Evolutionary conservation across 1,284 basidiomycete genomes (phyloP).

Genomic region (Apiotrichum laibachii): DNA sequence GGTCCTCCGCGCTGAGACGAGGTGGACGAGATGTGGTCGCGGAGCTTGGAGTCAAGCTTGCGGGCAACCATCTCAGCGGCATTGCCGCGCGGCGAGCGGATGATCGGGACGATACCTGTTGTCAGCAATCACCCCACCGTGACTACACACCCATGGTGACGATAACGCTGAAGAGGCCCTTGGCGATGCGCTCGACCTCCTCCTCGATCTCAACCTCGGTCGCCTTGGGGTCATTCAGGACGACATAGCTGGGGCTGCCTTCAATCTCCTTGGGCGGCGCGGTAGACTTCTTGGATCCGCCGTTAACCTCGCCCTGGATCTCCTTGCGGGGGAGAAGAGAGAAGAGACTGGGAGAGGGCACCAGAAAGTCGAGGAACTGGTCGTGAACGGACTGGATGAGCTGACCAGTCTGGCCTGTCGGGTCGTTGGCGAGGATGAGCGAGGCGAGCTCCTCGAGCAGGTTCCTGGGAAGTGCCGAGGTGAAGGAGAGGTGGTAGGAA

Average conservation of each 20-base stretch:
- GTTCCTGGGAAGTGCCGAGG: conserved; percentile 80
- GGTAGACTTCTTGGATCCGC: conserved; percentile 25
- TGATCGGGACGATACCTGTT: conserved; percentile 88
- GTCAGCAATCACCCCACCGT: conserved; percentile 13
- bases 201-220: conserved; percentile 88
- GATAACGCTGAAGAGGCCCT: conserved; percentile 88
- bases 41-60: conserved; percentile 87
- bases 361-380: conserved; percentile 95
- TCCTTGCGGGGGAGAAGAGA: conserved; percentile 67
- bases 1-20: conserved; percentile 55
- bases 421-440: conserved; percentile 71
- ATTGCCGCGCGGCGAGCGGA: conserved; percentile 90
- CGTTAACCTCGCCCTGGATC: conserved; percentile 30
- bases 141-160: conserved; percentile 71
- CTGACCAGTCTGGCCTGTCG: conserved; percentile 66
- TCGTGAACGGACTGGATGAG: conserved; percentile 77
- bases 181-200: conserved; percentile 89
- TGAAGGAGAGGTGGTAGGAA: conserved; percentile 91
- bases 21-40: conserved; percentile 81
- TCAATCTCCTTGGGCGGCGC: conserved; percentile 41
- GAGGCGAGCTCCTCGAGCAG: conserved; percentile 92
- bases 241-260: conserved; percentile 62
- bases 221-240: conserved; percentile 89
- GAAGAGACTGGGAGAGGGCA: conserved; percentile 91
- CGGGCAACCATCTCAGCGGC: conserved; percentile 98